A percentile compares a stretch with the other conserved stretches of the same genome.
Conservation (phyloP, 306 rosid species). For the Glycyrrhiza uralensis region DNA sequence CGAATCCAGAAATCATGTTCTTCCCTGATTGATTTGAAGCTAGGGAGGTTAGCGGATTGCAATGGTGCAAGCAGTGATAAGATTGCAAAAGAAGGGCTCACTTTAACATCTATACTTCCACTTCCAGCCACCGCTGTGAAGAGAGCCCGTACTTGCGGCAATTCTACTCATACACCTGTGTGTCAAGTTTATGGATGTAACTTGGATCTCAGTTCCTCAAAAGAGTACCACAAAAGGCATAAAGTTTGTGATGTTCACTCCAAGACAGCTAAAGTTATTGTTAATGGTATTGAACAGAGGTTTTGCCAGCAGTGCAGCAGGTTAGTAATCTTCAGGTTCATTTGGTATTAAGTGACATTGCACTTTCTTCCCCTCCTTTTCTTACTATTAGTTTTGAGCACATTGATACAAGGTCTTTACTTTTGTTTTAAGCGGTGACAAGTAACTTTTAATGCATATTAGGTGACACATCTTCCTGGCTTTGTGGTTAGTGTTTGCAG, state of each 20-base stretch:
- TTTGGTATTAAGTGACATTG: not conserved
- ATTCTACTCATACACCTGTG: conserved; percentile 41
- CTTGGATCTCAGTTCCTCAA: conserved; percentile 64
- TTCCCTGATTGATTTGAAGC: conserved; percentile 59
- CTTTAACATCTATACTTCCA: conserved; percentile 25
- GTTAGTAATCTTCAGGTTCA: conserved; percentile 33
- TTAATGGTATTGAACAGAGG: conserved; percentile 68
- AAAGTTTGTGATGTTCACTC: conserved; percentile 79
- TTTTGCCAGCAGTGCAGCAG: conserved; percentile 94
- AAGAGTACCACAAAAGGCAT: conserved; percentile 71
- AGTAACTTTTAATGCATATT: not conserved
- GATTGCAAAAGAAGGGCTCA: conserved; percentile 26
- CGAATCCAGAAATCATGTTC: conserved; percentile 41
- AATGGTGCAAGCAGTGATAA: conserved; percentile 29
- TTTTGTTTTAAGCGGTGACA: too few species aligned
- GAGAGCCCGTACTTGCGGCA: conserved; percentile 40
- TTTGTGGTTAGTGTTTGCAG: conserved; percentile 1
- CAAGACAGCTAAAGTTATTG: conserved; percentile 65
- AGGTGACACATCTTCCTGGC: not conserved
- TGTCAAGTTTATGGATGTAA: conserved; percentile 76
- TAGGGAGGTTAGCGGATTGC: conserved; percentile 56
- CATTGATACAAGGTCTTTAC: too few species aligned
- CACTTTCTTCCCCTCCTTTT: not conserved
- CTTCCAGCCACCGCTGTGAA: conserved; percentile 30
- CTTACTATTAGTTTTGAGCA: not conserved